Evolutionary conservation across 441 rosid genomes (phyloP).

Genomic region (Eutrema salsugineum): DNA sequence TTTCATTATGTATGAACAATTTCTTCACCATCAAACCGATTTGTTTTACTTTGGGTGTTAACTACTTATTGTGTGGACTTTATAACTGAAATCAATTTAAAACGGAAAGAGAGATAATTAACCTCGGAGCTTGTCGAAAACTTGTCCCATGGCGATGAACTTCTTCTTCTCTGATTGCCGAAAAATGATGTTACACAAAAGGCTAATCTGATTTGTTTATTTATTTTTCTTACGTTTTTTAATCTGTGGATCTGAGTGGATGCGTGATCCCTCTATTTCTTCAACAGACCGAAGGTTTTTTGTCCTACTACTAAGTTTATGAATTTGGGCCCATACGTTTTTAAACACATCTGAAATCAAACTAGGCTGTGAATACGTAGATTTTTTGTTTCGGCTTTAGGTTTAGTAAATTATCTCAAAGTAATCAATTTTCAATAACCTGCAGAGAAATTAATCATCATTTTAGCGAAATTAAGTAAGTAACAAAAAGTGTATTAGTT

Average conservation of each 20-base stretch:
- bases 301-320: neutral
- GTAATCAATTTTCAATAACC: too few relatives aligned
- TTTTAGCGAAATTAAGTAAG: too few relatives aligned
- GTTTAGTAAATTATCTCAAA: too few relatives aligned
- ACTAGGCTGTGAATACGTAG: too few relatives aligned
- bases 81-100: neutral
- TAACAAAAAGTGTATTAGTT: too few relatives aligned
- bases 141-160: constrained; percentile 46
- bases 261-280: neutral
- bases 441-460: too few relatives aligned
- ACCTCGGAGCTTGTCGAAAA: constrained; percentile 53
- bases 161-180: neutral
- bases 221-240: neutral
- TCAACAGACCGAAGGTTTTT: neutral
- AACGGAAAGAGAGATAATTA: neutral
- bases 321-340: too few relatives aligned
- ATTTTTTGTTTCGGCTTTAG: too few relatives aligned
- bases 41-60: too few relatives aligned
- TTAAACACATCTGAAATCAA: too few relatives aligned
- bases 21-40: too few relatives aligned
- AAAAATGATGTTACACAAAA: neutral
- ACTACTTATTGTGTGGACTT: too few relatives aligned
- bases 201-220: neutral
- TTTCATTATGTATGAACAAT: neutral
- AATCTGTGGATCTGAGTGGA: neutral